These are phyloP conservation scores for Bromus sterilis DNA, from an alignment of 176 grass and related monocot species.

Conservation along the genomic window DNA sequence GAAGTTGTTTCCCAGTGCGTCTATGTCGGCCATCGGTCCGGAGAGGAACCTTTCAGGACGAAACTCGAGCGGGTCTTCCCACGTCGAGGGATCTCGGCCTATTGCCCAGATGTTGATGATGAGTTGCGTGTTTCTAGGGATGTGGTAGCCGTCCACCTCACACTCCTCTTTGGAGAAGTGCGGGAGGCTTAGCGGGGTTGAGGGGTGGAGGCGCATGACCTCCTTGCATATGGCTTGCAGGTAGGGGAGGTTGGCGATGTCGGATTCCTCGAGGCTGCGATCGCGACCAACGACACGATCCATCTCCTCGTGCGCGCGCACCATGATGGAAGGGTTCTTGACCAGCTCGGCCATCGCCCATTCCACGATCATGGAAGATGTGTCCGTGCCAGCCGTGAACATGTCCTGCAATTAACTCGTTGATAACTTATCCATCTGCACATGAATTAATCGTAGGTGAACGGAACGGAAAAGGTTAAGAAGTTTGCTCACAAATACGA, in stretches of 20 bases:
- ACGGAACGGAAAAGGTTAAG: too few species aligned
- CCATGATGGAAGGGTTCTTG: slow-evolving; percentile 40
- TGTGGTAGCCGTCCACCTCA: slow-evolving; percentile 37
- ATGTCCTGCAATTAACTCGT: slow-evolving; percentile 79
- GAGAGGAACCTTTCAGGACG: slow-evolving; percentile 53
- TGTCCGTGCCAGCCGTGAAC: slow-evolving; percentile 91
- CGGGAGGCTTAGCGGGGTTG: too few species aligned
- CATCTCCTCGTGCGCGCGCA: slow-evolving; percentile 49
- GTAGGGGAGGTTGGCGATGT: too few species aligned
- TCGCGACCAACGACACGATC: slow-evolving; percentile 49
- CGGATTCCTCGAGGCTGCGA: slow-evolving; percentile 49
- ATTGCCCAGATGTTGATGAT: slow-evolving; percentile 80
- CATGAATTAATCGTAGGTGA: too few species aligned
- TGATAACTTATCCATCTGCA: too few species aligned
- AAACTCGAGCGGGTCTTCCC: slow-evolving; percentile 56
- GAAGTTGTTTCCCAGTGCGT: slow-evolving; percentile 64
- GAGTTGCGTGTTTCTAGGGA: slow-evolving; percentile 50
- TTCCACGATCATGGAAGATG: slow-evolving; percentile 78
- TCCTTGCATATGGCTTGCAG: too few species aligned
- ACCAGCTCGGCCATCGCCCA: slow-evolving; percentile 75
- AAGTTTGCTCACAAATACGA: slow-evolving; percentile 82
- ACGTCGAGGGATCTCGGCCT: slow-evolving; percentile 48
- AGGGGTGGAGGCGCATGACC: too few species aligned
- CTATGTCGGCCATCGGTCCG: slow-evolving; percentile 10
- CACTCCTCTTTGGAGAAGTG: slow-evolving; percentile 60